Evolutionary conservation across 2,329 filamentous ascomycete genomes (phyloP).

Genomic region (Scedosporium apiospermum): DNA sequence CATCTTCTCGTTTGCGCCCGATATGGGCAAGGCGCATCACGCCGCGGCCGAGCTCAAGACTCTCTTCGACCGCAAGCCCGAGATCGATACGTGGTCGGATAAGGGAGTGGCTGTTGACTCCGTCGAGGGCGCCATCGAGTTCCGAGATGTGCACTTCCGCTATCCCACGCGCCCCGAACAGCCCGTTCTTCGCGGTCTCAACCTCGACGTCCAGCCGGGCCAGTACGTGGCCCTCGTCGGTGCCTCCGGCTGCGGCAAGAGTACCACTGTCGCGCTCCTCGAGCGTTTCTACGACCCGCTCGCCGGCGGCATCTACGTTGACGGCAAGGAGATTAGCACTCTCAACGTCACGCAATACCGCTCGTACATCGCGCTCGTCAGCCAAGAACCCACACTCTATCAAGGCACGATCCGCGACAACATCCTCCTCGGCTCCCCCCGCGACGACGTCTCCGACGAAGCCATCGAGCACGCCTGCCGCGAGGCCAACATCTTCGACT

Average conservation of each 20-base stretch:
- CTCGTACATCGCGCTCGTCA: constrained; percentile 74
- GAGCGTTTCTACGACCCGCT: constrained; percentile 94
- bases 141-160: constrained; percentile 86
- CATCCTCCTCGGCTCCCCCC: constrained; percentile 67
- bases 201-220: constrained; percentile 63
- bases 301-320: constrained; percentile 68
- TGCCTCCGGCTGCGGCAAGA: constrained; percentile 91
- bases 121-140: constrained; percentile 74
- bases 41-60: constrained; percentile 72
- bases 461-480: constrained; percentile 70
- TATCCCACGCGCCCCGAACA: constrained; percentile 89
- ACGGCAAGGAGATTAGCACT: constrained; percentile 70
- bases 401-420: constrained; percentile 89
- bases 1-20: constrained; percentile 81
- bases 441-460: constrained; percentile 59
- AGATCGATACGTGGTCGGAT: constrained; percentile 71
- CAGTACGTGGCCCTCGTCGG: constrained; percentile 87
- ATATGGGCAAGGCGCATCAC: constrained; percentile 87
- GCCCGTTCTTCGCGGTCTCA: constrained; percentile 79
- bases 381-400: constrained; percentile 90
- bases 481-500: constrained; percentile 88
- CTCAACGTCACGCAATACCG: constrained; percentile 85
- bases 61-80: constrained; percentile 73
- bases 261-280: constrained; percentile 81
- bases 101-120: constrained; percentile 53